These are phyloP conservation scores for Beauveria asiatica DNA, from an alignment of 2,329 filamentous ascomycete species.

Conservation along the genomic window DNA sequence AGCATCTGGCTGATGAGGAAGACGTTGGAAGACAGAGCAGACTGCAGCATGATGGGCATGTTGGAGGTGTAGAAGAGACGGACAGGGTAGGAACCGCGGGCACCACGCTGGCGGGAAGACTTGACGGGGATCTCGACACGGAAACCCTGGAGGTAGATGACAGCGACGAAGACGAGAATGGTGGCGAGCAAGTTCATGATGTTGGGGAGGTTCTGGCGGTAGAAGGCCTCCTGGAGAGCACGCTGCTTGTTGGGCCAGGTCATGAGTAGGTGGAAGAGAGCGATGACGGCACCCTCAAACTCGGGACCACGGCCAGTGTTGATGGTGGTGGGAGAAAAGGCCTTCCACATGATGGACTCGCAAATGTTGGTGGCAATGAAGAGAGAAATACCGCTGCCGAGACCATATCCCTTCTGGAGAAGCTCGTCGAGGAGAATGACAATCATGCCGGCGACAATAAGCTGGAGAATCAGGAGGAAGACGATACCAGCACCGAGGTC, in stretches of 20 bases:
- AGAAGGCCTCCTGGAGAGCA: conserved; percentile 96
- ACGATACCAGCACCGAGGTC: conserved; percentile 97
- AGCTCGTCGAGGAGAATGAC: conserved; percentile 99
- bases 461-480: conserved; percentile 94
- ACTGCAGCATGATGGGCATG: conserved; percentile 99
- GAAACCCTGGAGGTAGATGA: conserved; percentile 99
- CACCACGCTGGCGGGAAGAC: conserved; percentile 96
- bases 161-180: conserved; percentile 84
- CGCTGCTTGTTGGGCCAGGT: conserved; percentile 99
- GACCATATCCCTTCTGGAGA: conserved; percentile 97
- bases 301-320: conserved; percentile 98
- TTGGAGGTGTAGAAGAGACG: conserved; percentile 99
- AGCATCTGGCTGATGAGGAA: conserved; percentile 99
- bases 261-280: conserved; percentile 92
- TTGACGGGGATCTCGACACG: conserved; percentile 99
- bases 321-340: conserved; percentile 97
- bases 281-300: conserved; percentile 97
- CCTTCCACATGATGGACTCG: conserved; percentile 99
- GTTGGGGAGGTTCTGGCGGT: conserved; percentile 98
- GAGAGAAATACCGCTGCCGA: conserved; percentile 95
- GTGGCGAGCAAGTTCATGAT: conserved; percentile 98
- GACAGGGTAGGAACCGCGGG: conserved; percentile 94
- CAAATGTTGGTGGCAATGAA: conserved; percentile 99
- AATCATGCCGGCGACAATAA: conserved; percentile 94
- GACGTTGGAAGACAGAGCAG: conserved; percentile 95